phyloP scores from a whole-genome alignment of 257 asterid species.

The Nemophila menziesii region DNA sequence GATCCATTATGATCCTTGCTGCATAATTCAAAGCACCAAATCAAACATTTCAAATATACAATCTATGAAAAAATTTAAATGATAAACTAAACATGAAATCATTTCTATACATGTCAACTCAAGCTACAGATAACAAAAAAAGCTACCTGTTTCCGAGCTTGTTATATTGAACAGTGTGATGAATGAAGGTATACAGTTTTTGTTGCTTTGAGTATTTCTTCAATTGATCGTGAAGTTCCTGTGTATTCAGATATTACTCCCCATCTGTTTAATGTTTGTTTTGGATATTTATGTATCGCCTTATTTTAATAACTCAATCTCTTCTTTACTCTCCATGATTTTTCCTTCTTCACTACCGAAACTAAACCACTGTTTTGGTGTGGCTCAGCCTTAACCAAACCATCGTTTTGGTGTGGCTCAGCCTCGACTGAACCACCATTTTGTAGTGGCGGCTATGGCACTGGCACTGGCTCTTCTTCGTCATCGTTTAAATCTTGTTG shows the following conservation, averaged over 20 bases:
- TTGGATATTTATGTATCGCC: conserved; percentile 75
- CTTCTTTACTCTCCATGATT: conserved; percentile 70
- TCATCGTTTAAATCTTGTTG: conserved; percentile 33
- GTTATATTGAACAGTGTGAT: too few species aligned
- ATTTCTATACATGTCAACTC: too few species aligned
- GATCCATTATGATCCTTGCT: conserved; percentile 74
- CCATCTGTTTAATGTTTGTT: conserved; percentile 94
- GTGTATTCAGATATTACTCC: conserved; percentile 88
- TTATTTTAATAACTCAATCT: conserved; percentile 82
- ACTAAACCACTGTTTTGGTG: too few species aligned
- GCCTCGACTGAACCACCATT: conserved; percentile 41
- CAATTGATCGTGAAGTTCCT: conserved; percentile 79
- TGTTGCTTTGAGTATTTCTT: conserved; percentile 91
- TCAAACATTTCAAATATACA: too few species aligned
- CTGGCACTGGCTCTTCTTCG: conserved; percentile 12
- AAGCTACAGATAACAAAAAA: too few species aligned
- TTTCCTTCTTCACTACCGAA: conserved; percentile 65
- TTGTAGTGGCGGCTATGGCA: too few species aligned
- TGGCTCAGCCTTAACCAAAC: conserved; percentile 25
- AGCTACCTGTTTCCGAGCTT: too few species aligned
- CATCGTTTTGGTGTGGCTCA: too few species aligned
- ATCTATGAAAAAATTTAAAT: too few species aligned
- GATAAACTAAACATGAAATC: too few species aligned
- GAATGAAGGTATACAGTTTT: too few species aligned
- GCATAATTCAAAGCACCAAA: too few species aligned